Percentiles rank a stretch among this genome's conserved stretches.
phyloP scores from a whole-genome alignment of 768 basidiomycete species.

The Tricholoma sp. region DNA sequence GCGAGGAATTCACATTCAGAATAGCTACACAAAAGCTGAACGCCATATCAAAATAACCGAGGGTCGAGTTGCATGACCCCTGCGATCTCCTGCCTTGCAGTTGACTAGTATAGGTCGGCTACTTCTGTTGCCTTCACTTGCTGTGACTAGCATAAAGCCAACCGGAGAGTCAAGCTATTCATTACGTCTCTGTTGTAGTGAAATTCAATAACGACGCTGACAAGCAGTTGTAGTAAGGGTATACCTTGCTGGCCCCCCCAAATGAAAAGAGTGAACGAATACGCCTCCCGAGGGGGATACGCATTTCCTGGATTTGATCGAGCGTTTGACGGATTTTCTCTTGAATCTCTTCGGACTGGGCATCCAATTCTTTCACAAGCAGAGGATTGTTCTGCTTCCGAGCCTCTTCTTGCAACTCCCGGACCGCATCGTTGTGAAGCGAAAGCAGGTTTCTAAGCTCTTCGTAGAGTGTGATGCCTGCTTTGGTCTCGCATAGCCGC shows the following conservation, averaged over 20 bases:
- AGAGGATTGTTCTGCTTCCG: not conserved
- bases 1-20: no score
- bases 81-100: not conserved
- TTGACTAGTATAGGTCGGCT: not conserved
- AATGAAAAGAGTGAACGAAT: not conserved
- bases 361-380: not conserved
- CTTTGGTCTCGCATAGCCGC: conserved; percentile 12
- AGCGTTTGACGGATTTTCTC: not conserved
- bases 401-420: not conserved
- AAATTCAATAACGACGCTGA: not conserved
- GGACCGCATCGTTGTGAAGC: not conserved
- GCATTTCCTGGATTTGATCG: conserved; percentile 3
- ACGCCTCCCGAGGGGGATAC: not conserved
- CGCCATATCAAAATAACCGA: not conserved
- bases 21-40: no score
- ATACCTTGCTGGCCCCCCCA: not conserved
- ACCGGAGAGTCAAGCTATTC: not conserved
- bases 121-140: not conserved
- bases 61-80: not conserved
- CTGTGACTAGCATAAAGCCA: not conserved
- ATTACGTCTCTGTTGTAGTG: not conserved
- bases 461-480: conserved; percentile 7
- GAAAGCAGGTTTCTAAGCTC: not conserved
- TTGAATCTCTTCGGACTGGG: not conserved
- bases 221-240: not conserved